These are phyloP conservation scores for Rhynchosporium graminicola DNA, from an alignment of 2,329 filamentous ascomycete genomes.

Conservation along the genomic window DNA sequence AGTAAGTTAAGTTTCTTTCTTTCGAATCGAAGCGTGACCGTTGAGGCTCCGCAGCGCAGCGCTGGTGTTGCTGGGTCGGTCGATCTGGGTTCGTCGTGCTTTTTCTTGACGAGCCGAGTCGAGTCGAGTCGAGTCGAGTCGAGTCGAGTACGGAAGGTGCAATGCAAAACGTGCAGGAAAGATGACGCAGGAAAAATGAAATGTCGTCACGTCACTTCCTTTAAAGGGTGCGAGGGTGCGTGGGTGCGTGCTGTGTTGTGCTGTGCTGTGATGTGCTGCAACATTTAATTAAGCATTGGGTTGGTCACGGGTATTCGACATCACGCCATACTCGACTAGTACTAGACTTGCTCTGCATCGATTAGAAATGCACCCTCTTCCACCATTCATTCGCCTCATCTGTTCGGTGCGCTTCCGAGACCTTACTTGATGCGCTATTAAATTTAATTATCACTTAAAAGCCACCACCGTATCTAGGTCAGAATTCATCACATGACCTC, in stretches of 20 bases:
- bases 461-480: no score
- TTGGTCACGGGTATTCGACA: background rate
- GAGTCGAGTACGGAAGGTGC: background rate
- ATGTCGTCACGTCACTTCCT: slow-evolving; percentile 7
- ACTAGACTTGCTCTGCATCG: background rate
- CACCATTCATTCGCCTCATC: background rate
- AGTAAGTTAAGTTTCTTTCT: no score
- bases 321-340: background rate
- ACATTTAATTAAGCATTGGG: no score
- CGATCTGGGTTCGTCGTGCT: background rate
- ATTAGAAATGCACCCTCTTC: slow-evolving; percentile 5
- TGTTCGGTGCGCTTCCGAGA: background rate
- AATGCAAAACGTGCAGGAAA: background rate
- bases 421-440: no score
- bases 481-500: no score
- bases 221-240: no score
- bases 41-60: slow-evolving; percentile 1
- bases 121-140: no score
- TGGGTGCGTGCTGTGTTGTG: background rate
- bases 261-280: no score
- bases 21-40: background rate
- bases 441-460: no score
- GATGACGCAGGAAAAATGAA: slow-evolving; percentile 11
- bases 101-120: background rate
- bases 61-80: no score